Base-by-base conservation (phyloP, 108 stramenopile genomes). In the Cyclotella atomus region DNA sequence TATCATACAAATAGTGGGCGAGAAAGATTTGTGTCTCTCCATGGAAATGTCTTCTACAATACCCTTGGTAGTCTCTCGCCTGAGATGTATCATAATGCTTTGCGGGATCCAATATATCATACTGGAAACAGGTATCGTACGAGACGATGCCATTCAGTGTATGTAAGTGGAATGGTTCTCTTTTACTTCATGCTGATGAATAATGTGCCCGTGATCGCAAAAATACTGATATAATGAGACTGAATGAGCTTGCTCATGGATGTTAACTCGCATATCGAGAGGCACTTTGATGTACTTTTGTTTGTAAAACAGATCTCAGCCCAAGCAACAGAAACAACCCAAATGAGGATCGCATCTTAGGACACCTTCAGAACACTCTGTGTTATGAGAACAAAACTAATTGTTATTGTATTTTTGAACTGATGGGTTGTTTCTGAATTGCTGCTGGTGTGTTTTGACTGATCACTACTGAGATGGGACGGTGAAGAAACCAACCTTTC, bases 281-380 rank as follows among this genome's bases (percentile, higher is more conserved):
- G 70, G 70, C 47, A 38, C 70, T 30, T 19, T 9, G 33, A 47
- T 15, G 28, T 0, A 35, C 19, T 52, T 33, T 52, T 52, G 23
- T 28, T 71, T 32, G 32, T 43, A 0, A n/a, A n/a, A n/a, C n/a
- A n/a, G n/a, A n/a, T n/a, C n/a, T n/a, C n/a, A 41, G 17, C 29
- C 14, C 6, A 20, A 27, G 3, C 12, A 3, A 21, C n/a, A 34
- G 20, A 25, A 61, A 14, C 38, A 47, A 76, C 75, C 75, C 75
- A 68, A 36, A 67, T 76, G 75, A 76, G 59, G 75, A 76, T 61
- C 27, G 38, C 45, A 60, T 68, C 75, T 76, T 76, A 76, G 75
- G 75, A 76, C 75, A 76, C 75, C 75, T 76, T 76, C 75, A 76
- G 75, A 76, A 76, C 75, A 68, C 65, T 61, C n/a, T 49, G 75